Conservation (phyloP, 345 rosid species). For the Gossypioides kirkii region DNA sequence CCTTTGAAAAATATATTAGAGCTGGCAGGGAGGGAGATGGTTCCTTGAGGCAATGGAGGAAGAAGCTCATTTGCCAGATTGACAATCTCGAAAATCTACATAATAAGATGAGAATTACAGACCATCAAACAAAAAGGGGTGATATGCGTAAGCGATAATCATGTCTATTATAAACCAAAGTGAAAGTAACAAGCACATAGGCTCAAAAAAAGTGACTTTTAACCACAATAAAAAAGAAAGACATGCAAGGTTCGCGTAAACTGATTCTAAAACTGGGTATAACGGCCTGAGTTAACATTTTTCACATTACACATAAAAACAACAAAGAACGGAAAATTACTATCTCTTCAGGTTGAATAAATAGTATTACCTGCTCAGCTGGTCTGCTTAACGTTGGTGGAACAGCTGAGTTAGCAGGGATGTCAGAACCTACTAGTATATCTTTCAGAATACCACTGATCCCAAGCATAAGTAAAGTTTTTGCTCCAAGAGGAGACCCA, state of each 20-base stretch:
- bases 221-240: neutral
- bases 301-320: neutral
- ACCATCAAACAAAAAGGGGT: neutral
- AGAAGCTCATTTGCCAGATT: constrained; percentile 98
- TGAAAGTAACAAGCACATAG: too few species aligned
- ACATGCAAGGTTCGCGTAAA: neutral
- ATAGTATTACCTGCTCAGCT: constrained; percentile 73
- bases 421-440: constrained; percentile 81
- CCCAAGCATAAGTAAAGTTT: constrained; percentile 91
- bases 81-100: constrained; percentile 98
- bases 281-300: neutral
- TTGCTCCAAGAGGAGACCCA: constrained; percentile 89
- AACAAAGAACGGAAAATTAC: neutral
- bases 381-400: constrained; percentile 91
- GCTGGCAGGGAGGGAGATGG: constrained; percentile 79
- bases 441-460: constrained; percentile 90
- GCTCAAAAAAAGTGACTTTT: neutral
- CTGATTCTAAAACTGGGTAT: neutral
- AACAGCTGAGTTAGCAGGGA: constrained; percentile 70
- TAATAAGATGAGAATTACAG: neutral
- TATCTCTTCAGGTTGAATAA: constrained; percentile 8
- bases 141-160: neutral
- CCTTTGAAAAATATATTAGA: constrained; percentile 68
- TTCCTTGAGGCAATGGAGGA: constrained; percentile 94
- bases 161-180: too few species aligned